These are phyloP conservation scores for Chaetomium sp. DNA, from an alignment of 2,329 filamentous ascomycete genomes.

Conservation along the genomic window DNA sequence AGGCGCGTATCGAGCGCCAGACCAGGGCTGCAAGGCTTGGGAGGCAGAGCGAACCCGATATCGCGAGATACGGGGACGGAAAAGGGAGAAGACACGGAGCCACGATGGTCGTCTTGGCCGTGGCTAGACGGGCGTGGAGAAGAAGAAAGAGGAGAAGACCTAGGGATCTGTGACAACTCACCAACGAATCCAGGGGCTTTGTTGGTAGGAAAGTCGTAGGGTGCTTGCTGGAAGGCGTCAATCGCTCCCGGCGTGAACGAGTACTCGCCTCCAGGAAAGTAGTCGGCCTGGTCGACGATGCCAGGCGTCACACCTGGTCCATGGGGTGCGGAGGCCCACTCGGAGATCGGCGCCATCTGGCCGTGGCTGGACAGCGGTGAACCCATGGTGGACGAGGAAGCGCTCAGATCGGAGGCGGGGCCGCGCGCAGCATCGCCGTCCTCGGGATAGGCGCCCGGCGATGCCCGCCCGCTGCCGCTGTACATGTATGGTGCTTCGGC, in stretches of 20 bases:
- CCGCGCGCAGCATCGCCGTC: constrained; percentile 42
- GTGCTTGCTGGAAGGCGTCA: constrained; percentile 39
- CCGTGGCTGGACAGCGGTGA: constrained; percentile 59
- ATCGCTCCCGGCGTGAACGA: constrained; percentile 45
- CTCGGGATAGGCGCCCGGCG: constrained; percentile 41
- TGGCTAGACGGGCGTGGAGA: constrained; percentile 5
- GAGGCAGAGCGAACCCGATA: not conserved
- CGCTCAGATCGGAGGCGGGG: constrained; percentile 54
- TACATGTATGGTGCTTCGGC: constrained; percentile 39
- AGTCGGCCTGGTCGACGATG: constrained; percentile 54
- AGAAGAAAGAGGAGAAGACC: constrained; percentile 25
- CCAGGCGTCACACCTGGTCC: constrained; percentile 55
- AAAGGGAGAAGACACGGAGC: constrained; percentile 21
- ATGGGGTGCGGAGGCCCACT: constrained; percentile 47
- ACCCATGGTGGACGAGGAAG: constrained; percentile 59
- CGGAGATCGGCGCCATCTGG: constrained; percentile 50
- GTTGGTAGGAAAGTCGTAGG: constrained; percentile 41
- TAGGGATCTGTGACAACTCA: constrained; percentile 43
- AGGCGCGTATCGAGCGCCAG: constrained; percentile 27
- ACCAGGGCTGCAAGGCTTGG: constrained; percentile 14
- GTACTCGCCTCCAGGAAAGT: constrained; percentile 47
- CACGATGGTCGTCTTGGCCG: constrained; percentile 1
- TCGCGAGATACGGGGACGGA: constrained; percentile 21
- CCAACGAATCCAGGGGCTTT: constrained; percentile 49
- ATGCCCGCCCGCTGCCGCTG: constrained; percentile 38